Conservation (phyloP, 106 monocot genomes). For the Acanthochlamys bracteata region DNA sequence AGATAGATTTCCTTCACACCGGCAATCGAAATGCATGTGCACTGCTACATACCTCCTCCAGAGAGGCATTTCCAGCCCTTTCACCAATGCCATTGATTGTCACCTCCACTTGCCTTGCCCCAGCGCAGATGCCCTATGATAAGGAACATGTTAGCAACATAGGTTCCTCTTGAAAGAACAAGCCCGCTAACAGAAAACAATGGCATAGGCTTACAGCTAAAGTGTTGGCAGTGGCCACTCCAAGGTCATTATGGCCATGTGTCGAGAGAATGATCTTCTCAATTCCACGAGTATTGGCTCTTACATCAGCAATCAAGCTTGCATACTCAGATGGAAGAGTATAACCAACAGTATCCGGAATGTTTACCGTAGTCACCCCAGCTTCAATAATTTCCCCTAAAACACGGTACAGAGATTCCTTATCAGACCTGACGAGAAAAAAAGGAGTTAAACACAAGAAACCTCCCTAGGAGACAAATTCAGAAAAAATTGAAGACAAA, state of each 20-base stretch:
- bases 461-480: too few species aligned
- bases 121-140: constrained; percentile 68
- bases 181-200: neutral
- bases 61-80: constrained; percentile 97
- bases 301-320: constrained; percentile 78
- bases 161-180: neutral
- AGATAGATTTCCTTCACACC: too few species aligned
- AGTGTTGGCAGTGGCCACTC: constrained; percentile 85
- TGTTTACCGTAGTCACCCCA: constrained; percentile 87
- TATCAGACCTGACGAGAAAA: constrained; percentile 53
- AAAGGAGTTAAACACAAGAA: too few species aligned
- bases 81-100: constrained; percentile 96
- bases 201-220: constrained; percentile 44
- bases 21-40: too few species aligned
- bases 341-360: constrained; percentile 94
- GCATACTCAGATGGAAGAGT: constrained; percentile 76
- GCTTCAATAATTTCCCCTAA: constrained; percentile 90
- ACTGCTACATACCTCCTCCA: constrained; percentile 84
- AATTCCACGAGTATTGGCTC: constrained; percentile 70
- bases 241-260: constrained; percentile 98
- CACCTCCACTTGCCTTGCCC: constrained; percentile 86
- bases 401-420: constrained; percentile 72
- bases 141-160: constrained; percentile 13
- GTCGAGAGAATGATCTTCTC: constrained; percentile 90
- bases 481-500: too few species aligned